Evolutionary conservation across 371 early-diverging fungal species (phyloP).

Genomic region (Enteropsectra breve): DNA sequence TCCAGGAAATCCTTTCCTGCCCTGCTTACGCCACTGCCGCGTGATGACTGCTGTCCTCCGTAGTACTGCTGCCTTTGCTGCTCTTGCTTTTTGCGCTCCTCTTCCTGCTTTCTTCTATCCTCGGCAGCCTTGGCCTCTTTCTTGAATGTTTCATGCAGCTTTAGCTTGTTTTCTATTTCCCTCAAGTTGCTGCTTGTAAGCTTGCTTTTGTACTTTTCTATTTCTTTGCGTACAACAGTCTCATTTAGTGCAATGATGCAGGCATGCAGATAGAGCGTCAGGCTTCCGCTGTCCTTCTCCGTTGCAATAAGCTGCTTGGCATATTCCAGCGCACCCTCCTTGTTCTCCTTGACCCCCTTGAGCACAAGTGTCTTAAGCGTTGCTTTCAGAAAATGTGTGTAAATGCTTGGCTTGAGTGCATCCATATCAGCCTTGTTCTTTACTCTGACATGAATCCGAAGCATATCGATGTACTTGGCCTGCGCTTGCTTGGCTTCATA

Average conservation of each 20-base stretch:
- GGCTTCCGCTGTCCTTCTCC: conserved; percentile 2
- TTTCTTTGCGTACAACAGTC: conserved; percentile 10
- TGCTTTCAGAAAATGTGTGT: not conserved
- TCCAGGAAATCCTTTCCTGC: conserved; percentile 46
- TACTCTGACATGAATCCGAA: too few relatives aligned
- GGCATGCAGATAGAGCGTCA: not conserved
- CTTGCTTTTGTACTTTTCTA: not conserved
- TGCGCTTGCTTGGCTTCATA: too few relatives aligned
- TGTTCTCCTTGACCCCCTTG: not conserved
- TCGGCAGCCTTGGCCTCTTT: not conserved
- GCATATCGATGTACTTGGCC: too few relatives aligned
- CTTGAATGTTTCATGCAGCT: conserved; percentile 1
- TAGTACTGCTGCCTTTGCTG: conserved; percentile 23
- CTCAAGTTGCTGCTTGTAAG: conserved; percentile 1
- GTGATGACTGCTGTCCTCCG: conserved; percentile 13
- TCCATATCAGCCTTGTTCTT: too few relatives aligned
- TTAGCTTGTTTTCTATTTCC: conserved; percentile 2
- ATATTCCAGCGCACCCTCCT: not conserved
- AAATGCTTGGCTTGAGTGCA: conserved; percentile 12
- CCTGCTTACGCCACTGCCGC: conserved; percentile 23
- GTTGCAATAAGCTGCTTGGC: conserved; percentile 6
- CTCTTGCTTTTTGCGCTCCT: conserved; percentile 25
- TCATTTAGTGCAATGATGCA: conserved; percentile 3
- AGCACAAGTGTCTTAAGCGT: conserved; percentile 15
- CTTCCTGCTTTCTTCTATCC: conserved; percentile 22